Base-by-base conservation (phyloP, 2,329 filamentous ascomycete genomes). In the Sordariomycetes sp. region DNA sequence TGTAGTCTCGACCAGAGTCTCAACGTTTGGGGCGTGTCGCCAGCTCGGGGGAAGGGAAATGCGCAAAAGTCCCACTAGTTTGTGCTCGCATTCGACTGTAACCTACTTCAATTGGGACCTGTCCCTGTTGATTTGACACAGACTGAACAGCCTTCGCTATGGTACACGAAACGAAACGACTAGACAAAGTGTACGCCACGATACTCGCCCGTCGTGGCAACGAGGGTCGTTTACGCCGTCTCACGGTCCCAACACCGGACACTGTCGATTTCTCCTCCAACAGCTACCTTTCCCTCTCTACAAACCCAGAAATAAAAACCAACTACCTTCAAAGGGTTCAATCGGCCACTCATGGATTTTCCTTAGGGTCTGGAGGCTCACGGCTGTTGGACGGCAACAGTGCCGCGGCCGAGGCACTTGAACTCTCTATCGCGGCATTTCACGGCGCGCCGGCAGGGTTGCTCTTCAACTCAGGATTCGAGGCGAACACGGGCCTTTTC, bases 261-360 rank as follows among this genome's bases (percentile, higher is more conserved):
- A 81, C 75, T 16, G 73, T 79, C 32, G 86, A 93, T 58, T 83
- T 93, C 48, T 79, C 80, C 16, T 88, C 85, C 49, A 81, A 87
- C 53, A 75, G 74, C 36, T 82, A 92, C 51, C 85, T 94, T 38
- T 86, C 87, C 32, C 79, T 88, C 6, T 79, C 84, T 1, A 52
- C 50, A 3, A 51, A 60, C 21, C 48, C 55, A 0, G 51, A 49
- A 11, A 35, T 74, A 7, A 79, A 82, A 56, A 69, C 77, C 49
- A 79, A 74, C 7, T 88, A 79, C 50, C 65, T 90, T 45, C 53
- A 0, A 42, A 14, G 23, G 6, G 8, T 25, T 5, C 9, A 36
- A 11, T 8, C 28, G 39, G 14, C 21, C 6, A 10, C 29, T 8
- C 8, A 5, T 15, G 12, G 12, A n/a, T 21, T 24, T 12, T 42